A percentile compares a stretch with the other conserved stretches of the same genome.
phyloP scores from a whole-genome alignment of 176 grass and related monocot genomes.

The Oryza coarctata region DNA sequence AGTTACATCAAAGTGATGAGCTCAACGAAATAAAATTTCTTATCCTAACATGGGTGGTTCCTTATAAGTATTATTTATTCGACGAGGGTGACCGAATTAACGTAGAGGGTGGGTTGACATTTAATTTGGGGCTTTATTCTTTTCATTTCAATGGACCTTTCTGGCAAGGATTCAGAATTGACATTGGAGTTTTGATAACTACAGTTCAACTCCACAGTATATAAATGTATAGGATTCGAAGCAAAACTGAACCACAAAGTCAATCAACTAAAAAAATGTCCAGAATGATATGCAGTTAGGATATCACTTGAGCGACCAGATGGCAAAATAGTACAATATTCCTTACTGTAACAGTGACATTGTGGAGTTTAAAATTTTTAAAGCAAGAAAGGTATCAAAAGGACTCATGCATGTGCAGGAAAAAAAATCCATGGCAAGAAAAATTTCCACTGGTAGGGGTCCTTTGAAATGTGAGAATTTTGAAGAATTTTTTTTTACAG shows the following conservation, averaged over 20 bases:
- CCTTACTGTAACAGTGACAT: not conserved
- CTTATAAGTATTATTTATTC: not conserved
- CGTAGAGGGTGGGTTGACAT: slow-evolving; percentile 29
- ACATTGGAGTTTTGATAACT: not conserved
- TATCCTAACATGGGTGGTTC: slow-evolving; percentile 3
- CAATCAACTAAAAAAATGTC: not conserved
- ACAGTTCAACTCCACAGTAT: not conserved
- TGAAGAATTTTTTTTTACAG: no score
- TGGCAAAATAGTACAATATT: not conserved
- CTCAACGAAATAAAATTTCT: slow-evolving; percentile 17
- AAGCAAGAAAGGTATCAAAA: no score
- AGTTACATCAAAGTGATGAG: slow-evolving; percentile 33
- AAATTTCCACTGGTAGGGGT: no score
- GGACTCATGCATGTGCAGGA: no score
- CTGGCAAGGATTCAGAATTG: not conserved
- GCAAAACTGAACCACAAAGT: not conserved
- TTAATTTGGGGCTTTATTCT: not conserved
- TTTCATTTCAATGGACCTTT: not conserved
- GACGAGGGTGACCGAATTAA: not conserved
- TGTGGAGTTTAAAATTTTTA: not conserved
- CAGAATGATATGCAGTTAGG: not conserved
- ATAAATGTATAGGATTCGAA: not conserved
- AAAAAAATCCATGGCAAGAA: no score
- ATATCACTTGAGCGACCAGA: not conserved
- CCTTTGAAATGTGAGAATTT: no score